Evolutionary conservation across 352 stramenopile species (phyloP), one percentile per base, ranked within the genome.

Genomic region (Pythium brassicae): DNA sequence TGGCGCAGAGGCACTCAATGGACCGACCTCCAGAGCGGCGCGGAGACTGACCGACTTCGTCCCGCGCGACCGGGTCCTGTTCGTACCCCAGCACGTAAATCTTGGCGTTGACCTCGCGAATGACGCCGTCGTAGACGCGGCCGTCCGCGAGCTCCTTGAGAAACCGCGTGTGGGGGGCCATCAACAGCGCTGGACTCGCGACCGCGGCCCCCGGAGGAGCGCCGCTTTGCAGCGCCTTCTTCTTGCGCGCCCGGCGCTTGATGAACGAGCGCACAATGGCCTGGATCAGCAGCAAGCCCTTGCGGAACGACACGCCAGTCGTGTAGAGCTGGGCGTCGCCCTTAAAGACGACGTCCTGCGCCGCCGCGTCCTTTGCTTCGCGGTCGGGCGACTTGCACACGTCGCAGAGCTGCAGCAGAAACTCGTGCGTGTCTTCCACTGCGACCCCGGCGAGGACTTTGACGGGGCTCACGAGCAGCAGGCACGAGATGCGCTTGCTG

Each of bases 391-490:
- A 74, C 56, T 71, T 70, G 68, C 72, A 87, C 11, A 89, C 74
- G 9, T 83, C 62, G 34, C 72, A 87, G 2, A 94, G 65, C 53
- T 94, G 84, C 17, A 79, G 61, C 10, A 94, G 59, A 48, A 92
- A 92, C 54, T 90, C 71, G 29, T 83, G 74, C 8, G 84, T 92
- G 43, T 90, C 73, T 26, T 77, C 54, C 0, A 94, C 76, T 0
- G 65, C 66, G 1, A 90, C 55, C 11, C 84, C 84, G 14, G 84
- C 82, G 6, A 94, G 70, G 26, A 94, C 78, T 65, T 89, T 86
- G n/a, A 92, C 54, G n/a, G 84, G 84, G 54, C 84, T 94, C 47
- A 94, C 81, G 20, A 91, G 70, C 22, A 94, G 55, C 29, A 94
- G 61, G 29, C 75, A 81, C 5, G 82, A 88, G n/a, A 90, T 72